A percentile compares a stretch with the other conserved stretches of the same genome.
Evolutionary conservation across 2,329 filamentous ascomycete species (phyloP).

Genomic region (Colletotrichum falcatum): DNA sequence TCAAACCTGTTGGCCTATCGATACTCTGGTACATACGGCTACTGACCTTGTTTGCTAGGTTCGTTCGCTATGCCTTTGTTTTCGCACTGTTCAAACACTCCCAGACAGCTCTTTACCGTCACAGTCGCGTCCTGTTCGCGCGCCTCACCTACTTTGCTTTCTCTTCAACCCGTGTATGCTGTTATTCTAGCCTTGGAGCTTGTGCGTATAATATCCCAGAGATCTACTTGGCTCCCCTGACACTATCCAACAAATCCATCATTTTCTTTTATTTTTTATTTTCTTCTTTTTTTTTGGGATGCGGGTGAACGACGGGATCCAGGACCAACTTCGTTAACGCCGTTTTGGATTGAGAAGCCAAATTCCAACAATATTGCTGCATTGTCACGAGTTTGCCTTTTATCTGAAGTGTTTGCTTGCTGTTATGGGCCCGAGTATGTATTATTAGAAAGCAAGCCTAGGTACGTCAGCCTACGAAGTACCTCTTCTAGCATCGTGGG

Average conservation of each 20-base stretch:
- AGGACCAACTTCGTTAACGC: neutral
- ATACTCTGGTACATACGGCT: slow-evolving; percentile 1
- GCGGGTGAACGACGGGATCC: neutral
- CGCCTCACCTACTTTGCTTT: slow-evolving; percentile 4
- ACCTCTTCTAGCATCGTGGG: neutral
- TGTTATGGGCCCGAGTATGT: neutral
- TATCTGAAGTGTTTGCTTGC: too few species aligned
- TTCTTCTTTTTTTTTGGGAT: neutral
- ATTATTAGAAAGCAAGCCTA: too few species aligned
- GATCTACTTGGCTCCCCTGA: neutral
- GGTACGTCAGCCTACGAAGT: neutral
- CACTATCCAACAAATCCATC: neutral
- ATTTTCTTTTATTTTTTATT: neutral
- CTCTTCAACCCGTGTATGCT: slow-evolving; percentile 3
- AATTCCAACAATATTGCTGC: neutral
- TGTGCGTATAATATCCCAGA: neutral
- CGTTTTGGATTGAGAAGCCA: neutral
- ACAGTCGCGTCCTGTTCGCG: neutral
- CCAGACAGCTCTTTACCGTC: neutral
- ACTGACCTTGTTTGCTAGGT: neutral
- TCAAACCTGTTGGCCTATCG: slow-evolving; percentile 10
- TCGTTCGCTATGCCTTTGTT: slow-evolving; percentile 2
- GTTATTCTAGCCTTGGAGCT: neutral
- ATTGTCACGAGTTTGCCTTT: neutral
- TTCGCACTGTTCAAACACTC: neutral